phyloP scores from a whole-genome alignment of 2,329 filamentous ascomycete species.

The Nectriaceae sp. region DNA sequence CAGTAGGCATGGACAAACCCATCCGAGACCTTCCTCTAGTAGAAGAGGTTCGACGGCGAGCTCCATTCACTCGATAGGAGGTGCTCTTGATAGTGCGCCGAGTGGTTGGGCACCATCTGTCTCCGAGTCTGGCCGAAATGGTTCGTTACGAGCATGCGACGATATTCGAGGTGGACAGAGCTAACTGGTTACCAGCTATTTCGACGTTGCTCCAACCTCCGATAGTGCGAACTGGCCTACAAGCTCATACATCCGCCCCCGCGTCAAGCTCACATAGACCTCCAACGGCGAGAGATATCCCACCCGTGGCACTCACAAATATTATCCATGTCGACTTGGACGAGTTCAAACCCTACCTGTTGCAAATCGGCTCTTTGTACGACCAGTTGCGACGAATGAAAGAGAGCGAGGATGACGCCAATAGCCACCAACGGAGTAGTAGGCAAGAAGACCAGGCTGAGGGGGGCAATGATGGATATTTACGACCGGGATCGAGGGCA shows the following conservation, averaged over 20 bases:
- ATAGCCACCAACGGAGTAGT: conserved; percentile 41
- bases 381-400: conserved; percentile 86
- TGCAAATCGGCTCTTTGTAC: conserved; percentile 83
- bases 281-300: conserved; percentile 86
- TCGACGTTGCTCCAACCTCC: conserved; percentile 91
- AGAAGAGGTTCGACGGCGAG: conserved; percentile 84
- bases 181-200: conserved; percentile 62
- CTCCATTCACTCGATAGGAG: conserved; percentile 85
- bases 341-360: conserved; percentile 81
- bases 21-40: conserved; percentile 50
- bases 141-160: conserved; percentile 42
- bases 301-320: conserved; percentile 87
- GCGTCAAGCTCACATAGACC: conserved; percentile 74
- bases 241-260: conserved; percentile 74
- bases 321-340: conserved; percentile 78
- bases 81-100: conserved; percentile 72
- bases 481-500: conserved; percentile 43
- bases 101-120: conserved; percentile 57
- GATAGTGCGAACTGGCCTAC: conserved; percentile 83
- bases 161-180: conserved; percentile 1
- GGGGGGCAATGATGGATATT: conserved; percentile 43
- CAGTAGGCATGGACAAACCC: conserved; percentile 46
- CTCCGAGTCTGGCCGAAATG: conserved; percentile 81
- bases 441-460: conserved; percentile 47
- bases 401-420: conserved; percentile 69